A percentile compares a stretch with the other conserved stretches of the same genome.
These are phyloP conservation scores for Colletotrichum tabaci DNA, from an alignment of 2,329 filamentous ascomycete genomes.

Conservation along the genomic window DNA sequence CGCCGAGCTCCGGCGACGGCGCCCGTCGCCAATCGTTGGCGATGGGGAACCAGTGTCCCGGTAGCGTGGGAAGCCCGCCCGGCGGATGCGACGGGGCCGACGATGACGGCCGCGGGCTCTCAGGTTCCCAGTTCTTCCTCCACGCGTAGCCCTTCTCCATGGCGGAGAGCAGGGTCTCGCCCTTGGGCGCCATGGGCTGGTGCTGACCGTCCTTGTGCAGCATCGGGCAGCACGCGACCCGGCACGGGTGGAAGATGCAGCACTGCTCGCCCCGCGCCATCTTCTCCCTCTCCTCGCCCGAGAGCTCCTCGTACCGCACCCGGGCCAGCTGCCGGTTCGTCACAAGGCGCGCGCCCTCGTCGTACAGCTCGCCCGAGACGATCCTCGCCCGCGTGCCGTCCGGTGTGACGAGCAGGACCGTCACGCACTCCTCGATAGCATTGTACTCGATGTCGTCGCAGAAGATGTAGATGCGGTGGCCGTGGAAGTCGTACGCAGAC, in stretches of 20 bases:
- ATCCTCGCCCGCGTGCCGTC: not conserved
- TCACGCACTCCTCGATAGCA: not conserved
- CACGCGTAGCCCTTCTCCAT: not conserved
- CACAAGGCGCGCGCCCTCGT: constrained; percentile 2
- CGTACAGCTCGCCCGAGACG: not conserved
- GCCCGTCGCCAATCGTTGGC: not conserved
- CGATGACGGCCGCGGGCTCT: not conserved
- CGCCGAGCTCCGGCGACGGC: not conserved
- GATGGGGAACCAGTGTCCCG: not conserved
- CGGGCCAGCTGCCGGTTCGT: not conserved
- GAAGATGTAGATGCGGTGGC: constrained; percentile 1
- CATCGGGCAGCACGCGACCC: constrained; percentile 5
- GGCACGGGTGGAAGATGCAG: constrained; percentile 16
- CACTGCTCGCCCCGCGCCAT: not conserved
- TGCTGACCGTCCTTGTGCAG: constrained; percentile 7
- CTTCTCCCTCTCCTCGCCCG: not conserved
- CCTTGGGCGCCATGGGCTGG: not conserved
- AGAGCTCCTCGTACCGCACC: constrained; percentile 9
- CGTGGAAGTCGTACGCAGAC: not conserved
- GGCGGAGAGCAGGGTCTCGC: not conserved
- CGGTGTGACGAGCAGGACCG: not conserved
- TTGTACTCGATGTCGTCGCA: not conserved
- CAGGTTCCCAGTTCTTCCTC: not conserved
- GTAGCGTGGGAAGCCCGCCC: not conserved
- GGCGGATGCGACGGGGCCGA: not conserved